Evolutionary conservation across 441 rosid species (phyloP).

Genomic region (Populus hybrid): DNA sequence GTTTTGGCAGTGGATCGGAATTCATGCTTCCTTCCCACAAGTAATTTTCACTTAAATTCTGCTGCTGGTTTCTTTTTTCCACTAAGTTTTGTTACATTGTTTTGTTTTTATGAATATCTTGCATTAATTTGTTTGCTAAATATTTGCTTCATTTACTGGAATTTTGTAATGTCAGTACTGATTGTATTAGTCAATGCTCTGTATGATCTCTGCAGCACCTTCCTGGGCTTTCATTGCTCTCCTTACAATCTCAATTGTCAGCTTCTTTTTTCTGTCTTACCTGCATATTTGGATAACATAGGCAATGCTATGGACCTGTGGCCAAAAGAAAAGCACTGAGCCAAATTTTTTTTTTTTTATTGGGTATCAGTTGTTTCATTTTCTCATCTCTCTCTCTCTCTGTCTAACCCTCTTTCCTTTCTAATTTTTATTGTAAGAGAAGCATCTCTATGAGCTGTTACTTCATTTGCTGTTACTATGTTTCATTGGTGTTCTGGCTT

Average conservation of each 20-base stretch:
- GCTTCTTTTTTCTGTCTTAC: background rate
- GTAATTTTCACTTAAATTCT: constrained; percentile 42
- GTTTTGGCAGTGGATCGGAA: constrained; percentile 68
- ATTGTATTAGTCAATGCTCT: background rate
- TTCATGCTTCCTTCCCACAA: constrained; percentile 98
- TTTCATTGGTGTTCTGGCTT: background rate
- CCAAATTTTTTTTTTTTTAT: background rate
- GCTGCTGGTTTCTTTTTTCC: constrained; percentile 4
- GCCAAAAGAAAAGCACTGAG: background rate
- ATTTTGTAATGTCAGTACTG: background rate
- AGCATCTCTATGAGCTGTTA: background rate
- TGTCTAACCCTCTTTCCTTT: background rate
- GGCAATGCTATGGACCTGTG: background rate
- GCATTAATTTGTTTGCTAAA: background rate
- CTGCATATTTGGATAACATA: background rate
- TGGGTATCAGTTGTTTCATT: background rate
- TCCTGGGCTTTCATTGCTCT: background rate
- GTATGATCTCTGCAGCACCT: background rate
- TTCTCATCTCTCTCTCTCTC: background rate
- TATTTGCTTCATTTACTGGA: constrained; percentile 1
- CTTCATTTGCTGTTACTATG: background rate
- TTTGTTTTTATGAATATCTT: background rate
- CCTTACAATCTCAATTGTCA: background rate
- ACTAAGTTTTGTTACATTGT: background rate
- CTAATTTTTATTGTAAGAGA: background rate